Percentiles rank a stretch among this genome's conserved stretches.
Conservation (phyloP, 768 basidiomycete genomes). For the Calocera viscosa region DNA sequence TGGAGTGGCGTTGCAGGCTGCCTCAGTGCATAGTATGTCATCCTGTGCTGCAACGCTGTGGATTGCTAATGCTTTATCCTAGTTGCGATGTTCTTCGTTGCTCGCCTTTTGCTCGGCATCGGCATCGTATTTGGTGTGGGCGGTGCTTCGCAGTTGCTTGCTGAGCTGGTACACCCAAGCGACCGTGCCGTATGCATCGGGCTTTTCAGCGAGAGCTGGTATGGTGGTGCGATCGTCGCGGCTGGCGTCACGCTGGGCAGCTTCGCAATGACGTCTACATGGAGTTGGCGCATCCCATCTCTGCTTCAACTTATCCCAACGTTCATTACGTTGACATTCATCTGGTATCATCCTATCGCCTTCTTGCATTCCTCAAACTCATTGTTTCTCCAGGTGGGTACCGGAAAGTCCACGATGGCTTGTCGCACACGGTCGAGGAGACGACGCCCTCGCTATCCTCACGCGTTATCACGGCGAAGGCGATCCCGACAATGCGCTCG, state of each 20-base stretch:
- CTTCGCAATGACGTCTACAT: conserved; percentile 26
- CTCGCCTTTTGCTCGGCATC: conserved; percentile 12
- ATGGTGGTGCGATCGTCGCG: conserved; percentile 19
- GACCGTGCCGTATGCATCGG: conserved; percentile 11
- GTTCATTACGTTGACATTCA: conserved; percentile 41
- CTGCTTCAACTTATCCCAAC: conserved; percentile 45
- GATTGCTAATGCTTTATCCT: not conserved
- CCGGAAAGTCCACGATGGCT: conserved; percentile 59
- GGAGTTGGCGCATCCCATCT: conserved; percentile 61
- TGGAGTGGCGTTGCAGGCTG: conserved; percentile 14
- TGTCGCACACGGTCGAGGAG: conserved; percentile 40
- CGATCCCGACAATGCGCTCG: conserved; percentile 38
- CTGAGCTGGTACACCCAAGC: conserved; percentile 14
- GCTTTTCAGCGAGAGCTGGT: conserved; percentile 14
- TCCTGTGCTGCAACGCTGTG: not conserved
- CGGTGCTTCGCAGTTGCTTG: conserved; percentile 11
- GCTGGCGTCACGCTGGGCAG: conserved; percentile 17
- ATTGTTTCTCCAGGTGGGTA: conserved; percentile 27
- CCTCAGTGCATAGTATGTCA: conserved; percentile 10
- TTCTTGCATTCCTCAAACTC: not conserved
- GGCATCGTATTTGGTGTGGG: conserved; percentile 12
- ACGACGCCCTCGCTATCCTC: conserved; percentile 38
- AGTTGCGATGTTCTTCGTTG: conserved; percentile 13
- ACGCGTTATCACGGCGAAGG: conserved; percentile 52
- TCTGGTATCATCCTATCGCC: conserved; percentile 28